phyloP scores from a whole-genome alignment of 2,329 filamentous ascomycete genomes.

The Sporothrix pallida region DNA sequence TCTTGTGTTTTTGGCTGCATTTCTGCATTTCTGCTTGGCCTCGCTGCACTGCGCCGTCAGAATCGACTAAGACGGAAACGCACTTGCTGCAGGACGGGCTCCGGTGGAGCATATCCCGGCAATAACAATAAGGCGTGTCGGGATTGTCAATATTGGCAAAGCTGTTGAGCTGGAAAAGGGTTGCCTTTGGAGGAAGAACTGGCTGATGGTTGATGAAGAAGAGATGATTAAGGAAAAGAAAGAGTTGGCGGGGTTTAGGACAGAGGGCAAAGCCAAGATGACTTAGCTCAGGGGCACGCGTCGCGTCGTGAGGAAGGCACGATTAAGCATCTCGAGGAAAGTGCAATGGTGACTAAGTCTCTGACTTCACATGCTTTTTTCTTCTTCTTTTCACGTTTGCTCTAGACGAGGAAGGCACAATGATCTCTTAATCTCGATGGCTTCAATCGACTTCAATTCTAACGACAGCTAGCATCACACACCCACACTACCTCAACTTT shows the following conservation, averaged over 20 bases:
- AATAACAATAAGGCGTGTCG: background rate
- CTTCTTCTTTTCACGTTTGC: background rate
- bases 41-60: background rate
- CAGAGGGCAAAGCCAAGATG: background rate
- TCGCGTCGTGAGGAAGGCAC: constrained; percentile 5
- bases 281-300: background rate
- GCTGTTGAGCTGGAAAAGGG: background rate
- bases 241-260: background rate
- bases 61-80: constrained; percentile 6
- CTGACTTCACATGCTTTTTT: background rate
- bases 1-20: no score
- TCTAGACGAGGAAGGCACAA: background rate
- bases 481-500: constrained; percentile 14
- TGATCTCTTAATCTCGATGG: no score
- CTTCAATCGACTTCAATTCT: no score
- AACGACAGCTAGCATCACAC: background rate
- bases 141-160: background rate
- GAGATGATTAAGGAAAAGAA: background rate
- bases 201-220: background rate
- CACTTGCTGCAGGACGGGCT: background rate
- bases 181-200: no score
- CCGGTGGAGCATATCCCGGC: background rate
- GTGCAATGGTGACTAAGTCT: background rate
- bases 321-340: background rate
- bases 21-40: no score